Conservation (phyloP, 768 basidiomycete genomes). For the Clitopilus hobsonii region DNA sequence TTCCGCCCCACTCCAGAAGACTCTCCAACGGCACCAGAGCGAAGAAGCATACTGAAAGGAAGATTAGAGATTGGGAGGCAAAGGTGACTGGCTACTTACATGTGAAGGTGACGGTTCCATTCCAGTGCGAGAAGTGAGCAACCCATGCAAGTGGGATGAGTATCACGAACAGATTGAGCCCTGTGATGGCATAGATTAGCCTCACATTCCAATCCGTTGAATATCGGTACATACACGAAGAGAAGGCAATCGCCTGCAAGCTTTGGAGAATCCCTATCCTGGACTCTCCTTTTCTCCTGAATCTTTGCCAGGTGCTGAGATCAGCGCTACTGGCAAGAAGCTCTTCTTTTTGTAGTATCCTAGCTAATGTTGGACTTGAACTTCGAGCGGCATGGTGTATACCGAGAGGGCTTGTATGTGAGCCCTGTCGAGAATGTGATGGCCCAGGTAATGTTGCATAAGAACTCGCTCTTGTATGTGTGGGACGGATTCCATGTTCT, state of each 20-base stretch:
- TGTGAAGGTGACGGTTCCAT: conserved; percentile 33
- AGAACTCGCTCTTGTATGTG: not conserved
- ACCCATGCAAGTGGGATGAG: conserved; percentile 63
- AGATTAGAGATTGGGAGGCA: too few relatives aligned
- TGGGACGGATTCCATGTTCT: not conserved
- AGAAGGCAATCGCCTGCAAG: conserved; percentile 38
- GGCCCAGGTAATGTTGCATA: not conserved
- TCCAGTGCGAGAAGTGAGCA: conserved; percentile 44
- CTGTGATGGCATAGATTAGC: too few relatives aligned
- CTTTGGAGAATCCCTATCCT: conserved; percentile 40
- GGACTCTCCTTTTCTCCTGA: conserved; percentile 40
- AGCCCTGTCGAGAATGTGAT: not conserved
- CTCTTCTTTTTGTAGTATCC: not conserved
- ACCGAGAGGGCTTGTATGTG: not conserved
- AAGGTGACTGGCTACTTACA: conserved; percentile 33
- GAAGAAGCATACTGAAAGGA: conserved; percentile 65
- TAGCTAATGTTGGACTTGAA: not conserved
- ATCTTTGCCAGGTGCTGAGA: conserved; percentile 35
- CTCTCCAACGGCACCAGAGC: conserved; percentile 63
- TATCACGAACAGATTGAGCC: conserved; percentile 54
- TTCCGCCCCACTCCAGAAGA: conserved; percentile 61
- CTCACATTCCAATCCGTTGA: too few relatives aligned
- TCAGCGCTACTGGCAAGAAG: not conserved
- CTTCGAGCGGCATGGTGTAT: not conserved
- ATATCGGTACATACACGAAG: conserved; percentile 50